Evolutionary conservation across 208 protist genomes (phyloP).

Genomic region (Wallacemonas sp.): DNA sequence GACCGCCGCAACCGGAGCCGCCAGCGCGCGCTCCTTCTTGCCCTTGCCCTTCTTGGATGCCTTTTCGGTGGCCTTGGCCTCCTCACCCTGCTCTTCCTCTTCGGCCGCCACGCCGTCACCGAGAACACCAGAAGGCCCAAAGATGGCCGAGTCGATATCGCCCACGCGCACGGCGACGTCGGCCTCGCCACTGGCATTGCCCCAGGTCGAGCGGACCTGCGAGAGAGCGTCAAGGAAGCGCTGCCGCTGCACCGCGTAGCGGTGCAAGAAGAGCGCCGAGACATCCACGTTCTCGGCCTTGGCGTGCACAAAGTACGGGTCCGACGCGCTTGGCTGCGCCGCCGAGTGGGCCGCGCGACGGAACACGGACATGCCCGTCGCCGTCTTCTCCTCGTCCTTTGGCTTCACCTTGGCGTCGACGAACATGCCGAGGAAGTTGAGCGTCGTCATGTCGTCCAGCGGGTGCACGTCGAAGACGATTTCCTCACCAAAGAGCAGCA

Average conservation of each 20-base stretch:
- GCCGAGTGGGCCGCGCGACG: constrained; percentile 63
- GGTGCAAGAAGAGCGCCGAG: constrained; percentile 82
- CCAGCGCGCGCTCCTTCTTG: constrained; percentile 23
- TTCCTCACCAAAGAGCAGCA: constrained; percentile 85
- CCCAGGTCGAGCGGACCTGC: constrained; percentile 86
- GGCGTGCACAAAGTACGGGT: constrained; percentile 87
- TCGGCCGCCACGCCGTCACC: constrained; percentile 16
- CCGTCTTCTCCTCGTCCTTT: constrained; percentile 38
- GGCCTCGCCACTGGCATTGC: constrained; percentile 75
- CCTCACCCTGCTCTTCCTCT: background rate
- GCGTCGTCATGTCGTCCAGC: constrained; percentile 87
- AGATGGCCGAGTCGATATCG: constrained; percentile 71
- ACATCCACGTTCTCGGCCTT: constrained; percentile 86
- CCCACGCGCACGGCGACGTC: constrained; percentile 75
- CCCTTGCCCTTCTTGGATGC: constrained; percentile 16
- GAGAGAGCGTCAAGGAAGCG: constrained; percentile 83
- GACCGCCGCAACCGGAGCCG: constrained; percentile 5
- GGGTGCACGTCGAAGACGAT: constrained; percentile 89
- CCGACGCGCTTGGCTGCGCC: constrained; percentile 78
- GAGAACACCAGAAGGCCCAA: constrained; percentile 71
- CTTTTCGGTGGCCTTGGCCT: constrained; percentile 2
- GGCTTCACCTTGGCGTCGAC: constrained; percentile 71
- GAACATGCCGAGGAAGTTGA: constrained; percentile 91
- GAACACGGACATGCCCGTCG: constrained; percentile 74
- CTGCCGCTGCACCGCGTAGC: constrained; percentile 89